Conservation (phyloP, 768 basidiomycete genomes). For the Punctularia strigosozonata region DNA sequence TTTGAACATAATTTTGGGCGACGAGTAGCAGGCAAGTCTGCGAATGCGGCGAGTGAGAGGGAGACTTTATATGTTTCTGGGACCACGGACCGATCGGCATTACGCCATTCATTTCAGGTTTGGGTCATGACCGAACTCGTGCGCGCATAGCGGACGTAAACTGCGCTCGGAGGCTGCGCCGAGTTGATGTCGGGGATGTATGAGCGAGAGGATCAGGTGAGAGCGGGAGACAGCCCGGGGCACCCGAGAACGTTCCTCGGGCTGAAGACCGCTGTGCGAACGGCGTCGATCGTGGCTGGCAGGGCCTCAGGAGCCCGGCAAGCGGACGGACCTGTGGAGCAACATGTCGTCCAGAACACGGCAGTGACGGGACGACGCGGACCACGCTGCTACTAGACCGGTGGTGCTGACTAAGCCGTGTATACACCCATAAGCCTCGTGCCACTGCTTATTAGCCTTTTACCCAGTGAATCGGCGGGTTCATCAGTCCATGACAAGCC, state of each 20-base stretch:
- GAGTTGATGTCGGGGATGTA: no score
- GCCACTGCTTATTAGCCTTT: not conserved
- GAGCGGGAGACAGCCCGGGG: no score
- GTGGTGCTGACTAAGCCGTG: not conserved
- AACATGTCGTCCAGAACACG: not conserved
- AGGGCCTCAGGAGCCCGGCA: not conserved
- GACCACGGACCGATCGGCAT: not conserved
- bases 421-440: not conserved
- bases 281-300: not conserved
- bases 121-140: not conserved
- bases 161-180: not conserved
- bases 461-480: not conserved
- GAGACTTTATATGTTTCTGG: not conserved
- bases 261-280: no score
- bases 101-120: not conserved
- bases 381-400: not conserved
- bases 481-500: not conserved
- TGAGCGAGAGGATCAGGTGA: no score
- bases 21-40: not conserved
- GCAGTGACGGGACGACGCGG: not conserved
- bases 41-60: not conserved
- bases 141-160: not conserved
- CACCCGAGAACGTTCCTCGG: not conserved
- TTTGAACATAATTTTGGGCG: constrained; percentile 13
- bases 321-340: not conserved